Conservation (phyloP, 768 basidiomycete species). For the Kwoniella sp. region DNA sequence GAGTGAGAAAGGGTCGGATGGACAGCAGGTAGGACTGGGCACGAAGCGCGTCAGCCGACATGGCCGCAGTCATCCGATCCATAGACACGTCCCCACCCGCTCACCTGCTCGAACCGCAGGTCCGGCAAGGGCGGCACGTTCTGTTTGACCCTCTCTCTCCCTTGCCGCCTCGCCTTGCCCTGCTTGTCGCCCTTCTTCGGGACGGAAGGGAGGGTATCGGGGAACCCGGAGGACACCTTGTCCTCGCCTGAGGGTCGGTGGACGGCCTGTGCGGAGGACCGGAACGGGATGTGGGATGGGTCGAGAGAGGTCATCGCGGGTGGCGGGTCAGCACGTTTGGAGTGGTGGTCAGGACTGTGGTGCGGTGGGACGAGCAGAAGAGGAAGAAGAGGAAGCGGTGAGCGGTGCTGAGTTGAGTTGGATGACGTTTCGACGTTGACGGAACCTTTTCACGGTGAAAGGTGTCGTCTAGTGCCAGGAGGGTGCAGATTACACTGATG, state of each 20-base stretch:
- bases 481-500: too few species aligned
- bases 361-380: too few species aligned
- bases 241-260: conserved; percentile 17
- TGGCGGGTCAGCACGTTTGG: too few species aligned
- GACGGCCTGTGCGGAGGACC: conserved; percentile 35
- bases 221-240: conserved; percentile 20
- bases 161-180: conserved; percentile 21
- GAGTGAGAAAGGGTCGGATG: conserved; percentile 45
- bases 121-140: conserved; percentile 44
- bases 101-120: conserved; percentile 48
- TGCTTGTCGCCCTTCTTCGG: background rate
- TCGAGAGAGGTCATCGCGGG: conserved; percentile 43
- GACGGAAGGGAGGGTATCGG: conserved; percentile 12
- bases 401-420: too few species aligned
- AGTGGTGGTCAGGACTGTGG: too few species aligned
- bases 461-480: too few species aligned
- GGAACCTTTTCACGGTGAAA: too few species aligned
- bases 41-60: background rate
- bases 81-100: background rate
- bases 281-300: conserved; percentile 43
- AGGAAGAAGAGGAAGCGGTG: too few species aligned
- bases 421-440: too few species aligned
- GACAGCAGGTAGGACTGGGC: conserved; percentile 47
- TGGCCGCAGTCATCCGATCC: background rate
- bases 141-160: conserved; percentile 26